Evolutionary conservation across 1,284 basidiomycete genomes (phyloP).

Genomic region (Ceratobasidium sp.): DNA sequence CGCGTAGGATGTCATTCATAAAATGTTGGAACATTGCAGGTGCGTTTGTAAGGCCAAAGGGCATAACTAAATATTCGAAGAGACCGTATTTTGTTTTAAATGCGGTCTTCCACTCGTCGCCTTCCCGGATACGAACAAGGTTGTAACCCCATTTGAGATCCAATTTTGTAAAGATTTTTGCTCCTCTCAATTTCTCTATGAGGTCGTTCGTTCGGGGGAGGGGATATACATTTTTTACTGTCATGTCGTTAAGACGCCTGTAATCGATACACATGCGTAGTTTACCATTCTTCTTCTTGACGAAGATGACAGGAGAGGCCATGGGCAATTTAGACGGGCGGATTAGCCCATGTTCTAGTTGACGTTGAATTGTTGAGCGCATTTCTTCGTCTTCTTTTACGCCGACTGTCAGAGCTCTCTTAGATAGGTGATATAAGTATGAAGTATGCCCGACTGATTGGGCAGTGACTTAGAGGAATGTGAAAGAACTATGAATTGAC

Average conservation of each 20-base stretch:
- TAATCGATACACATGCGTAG: no score
- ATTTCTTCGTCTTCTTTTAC: conserved; percentile 28
- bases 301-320: conserved; percentile 63
- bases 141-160: conserved; percentile 56
- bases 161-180: conserved; percentile 53
- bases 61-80: conserved; percentile 61
- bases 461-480: no score
- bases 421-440: no score
- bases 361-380: conserved; percentile 30
- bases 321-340: conserved; percentile 56
- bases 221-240: no score
- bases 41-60: conserved; percentile 61
- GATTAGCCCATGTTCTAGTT: conserved; percentile 52
- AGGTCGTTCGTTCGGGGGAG: not conserved
- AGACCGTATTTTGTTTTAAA: conserved; percentile 59
- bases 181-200: not conserved
- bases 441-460: no score
- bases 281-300: conserved; percentile 46
- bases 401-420: no score
- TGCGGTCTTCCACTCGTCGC: conserved; percentile 58
- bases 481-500: no score
- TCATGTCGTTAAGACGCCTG: no score
- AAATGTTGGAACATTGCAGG: no score
- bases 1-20: no score
- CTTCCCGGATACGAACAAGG: conserved; percentile 52